Conservation (phyloP, 257 asterid species). For the Ligustrum vulgare region DNA sequence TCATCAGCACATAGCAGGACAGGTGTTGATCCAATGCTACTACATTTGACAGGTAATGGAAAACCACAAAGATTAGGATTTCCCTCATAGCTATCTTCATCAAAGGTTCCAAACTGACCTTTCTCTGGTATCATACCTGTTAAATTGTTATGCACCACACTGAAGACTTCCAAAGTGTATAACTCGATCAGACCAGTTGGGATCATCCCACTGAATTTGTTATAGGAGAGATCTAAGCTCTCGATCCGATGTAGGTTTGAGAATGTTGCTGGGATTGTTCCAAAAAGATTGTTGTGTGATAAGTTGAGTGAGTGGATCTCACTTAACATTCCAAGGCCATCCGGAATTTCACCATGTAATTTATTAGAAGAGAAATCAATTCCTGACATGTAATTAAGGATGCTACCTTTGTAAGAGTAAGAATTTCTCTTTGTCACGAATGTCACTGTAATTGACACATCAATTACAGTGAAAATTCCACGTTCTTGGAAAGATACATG, state of each 20-base stretch:
- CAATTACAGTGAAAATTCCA: no score
- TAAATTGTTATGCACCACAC: constrained; percentile 14
- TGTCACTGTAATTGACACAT: neutral
- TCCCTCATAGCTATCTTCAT: constrained; percentile 15
- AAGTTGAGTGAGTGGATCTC: constrained; percentile 3
- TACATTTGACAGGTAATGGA: neutral
- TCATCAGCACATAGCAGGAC: neutral
- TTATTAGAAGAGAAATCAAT: constrained; percentile 16
- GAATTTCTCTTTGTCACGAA: constrained; percentile 12
- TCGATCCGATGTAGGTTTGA: neutral
- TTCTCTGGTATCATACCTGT: constrained; percentile 4
- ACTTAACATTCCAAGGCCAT: constrained; percentile 2
- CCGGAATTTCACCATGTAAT: constrained; percentile 6
- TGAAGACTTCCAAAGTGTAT: neutral
- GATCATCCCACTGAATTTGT: constrained; percentile 12
- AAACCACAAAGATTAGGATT: constrained; percentile 14
- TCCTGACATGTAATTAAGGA: constrained; percentile 9
- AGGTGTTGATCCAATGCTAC: neutral
- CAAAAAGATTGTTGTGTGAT: constrained; percentile 6
- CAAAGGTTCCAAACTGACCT: constrained; percentile 4
- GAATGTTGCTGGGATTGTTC: constrained; percentile 17
- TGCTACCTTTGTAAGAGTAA: neutral
- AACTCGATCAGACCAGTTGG: constrained; percentile 5
- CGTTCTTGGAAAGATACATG: neutral
- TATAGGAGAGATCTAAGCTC: constrained; percentile 13